Conservation (phyloP, 2,329 filamentous ascomycete species). For the Exophiala sp. region DNA sequence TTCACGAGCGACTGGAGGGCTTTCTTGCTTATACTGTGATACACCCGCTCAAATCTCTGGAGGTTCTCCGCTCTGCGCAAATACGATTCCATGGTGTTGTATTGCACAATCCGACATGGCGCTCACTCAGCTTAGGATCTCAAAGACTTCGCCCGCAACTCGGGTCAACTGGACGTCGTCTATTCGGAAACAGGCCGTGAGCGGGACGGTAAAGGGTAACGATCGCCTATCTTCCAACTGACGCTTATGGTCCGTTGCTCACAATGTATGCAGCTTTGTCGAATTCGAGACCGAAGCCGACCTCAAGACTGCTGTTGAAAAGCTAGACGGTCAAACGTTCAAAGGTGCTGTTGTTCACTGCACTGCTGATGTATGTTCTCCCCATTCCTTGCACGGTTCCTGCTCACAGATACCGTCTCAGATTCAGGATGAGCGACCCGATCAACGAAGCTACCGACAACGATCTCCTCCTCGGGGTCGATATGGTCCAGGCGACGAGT, state of each 20-base stretch:
- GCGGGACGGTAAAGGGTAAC: conserved; percentile 84
- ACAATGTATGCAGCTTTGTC: conserved; percentile 63
- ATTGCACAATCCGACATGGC: not conserved
- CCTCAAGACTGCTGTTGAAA: conserved; percentile 84
- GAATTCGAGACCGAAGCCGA: conserved; percentile 94
- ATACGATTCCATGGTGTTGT: not conserved
- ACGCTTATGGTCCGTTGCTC: no score
- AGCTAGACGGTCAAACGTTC: conserved; percentile 87
- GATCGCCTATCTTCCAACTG: no score
- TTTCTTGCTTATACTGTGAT: no score
- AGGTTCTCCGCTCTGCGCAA: no score
- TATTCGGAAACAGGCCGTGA: conserved; percentile 95
- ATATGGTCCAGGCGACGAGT: conserved; percentile 62
- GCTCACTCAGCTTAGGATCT: conserved; percentile 63
- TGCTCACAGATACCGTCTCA: conserved; percentile 35
- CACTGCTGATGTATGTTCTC: conserved; percentile 68
- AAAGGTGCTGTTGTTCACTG: conserved; percentile 84
- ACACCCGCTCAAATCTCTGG: no score
- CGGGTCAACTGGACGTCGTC: conserved; percentile 83
- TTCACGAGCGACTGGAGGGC: no score
- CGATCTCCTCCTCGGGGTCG: conserved; percentile 72
- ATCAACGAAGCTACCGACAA: conserved; percentile 58
- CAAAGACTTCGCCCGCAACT: conserved; percentile 98
- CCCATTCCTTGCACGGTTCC: not conserved
- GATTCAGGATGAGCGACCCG: conserved; percentile 72